Evolutionary conservation across 768 basidiomycete genomes (phyloP), one percentile per base, ranked within the genome.

Genomic region (Podaxis mareebaensis): DNA sequence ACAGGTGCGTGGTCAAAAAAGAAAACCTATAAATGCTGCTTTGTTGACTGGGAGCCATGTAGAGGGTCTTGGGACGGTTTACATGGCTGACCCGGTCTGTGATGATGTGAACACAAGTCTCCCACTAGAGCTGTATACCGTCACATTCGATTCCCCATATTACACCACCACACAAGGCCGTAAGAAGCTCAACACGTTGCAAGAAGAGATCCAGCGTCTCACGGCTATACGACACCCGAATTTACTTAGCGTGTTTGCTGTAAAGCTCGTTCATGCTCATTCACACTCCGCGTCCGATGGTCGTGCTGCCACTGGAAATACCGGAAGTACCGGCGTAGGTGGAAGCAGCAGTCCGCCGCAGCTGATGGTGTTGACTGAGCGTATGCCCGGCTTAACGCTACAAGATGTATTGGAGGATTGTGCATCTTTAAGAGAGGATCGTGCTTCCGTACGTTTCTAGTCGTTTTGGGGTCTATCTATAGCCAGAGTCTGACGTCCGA

Each of bases 351-450:
- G 12, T 40, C 46, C 51, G 1, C 82, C 89, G 2, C 83, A 83
- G 57, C 70, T 95, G 61, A 75, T 83, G 33, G 81, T 95, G 4
- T 78, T 95, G 24, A 85, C 81, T n/a, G 93, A 95, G 68, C 84
- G 90, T 69, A 78, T 81, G 0, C 90, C 91, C 0, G 73, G 85
- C 0, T 75, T 91, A 62, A 88, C 85, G 0, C 72, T 95, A 30
- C 79, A 85, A 48, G 90, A 93, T 63, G 83, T 95, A 4, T 76
- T 95, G n/a, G 85, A 89, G 65, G 89, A 92, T 67, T 88, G 85
- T 57, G 87, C 90, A 36, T 81, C 78, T n/a, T 75, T 95, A n/a
- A 83, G 86, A 53, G 86, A 91, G 70, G 87, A 88, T 40, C 81
- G 90, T 26, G 89, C 88, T 17, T 80, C 82, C 44, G 91, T 93